These are phyloP conservation scores for Fusarium foetens DNA, from an alignment of 2,329 filamentous ascomycete genomes.

Conservation along the genomic window DNA sequence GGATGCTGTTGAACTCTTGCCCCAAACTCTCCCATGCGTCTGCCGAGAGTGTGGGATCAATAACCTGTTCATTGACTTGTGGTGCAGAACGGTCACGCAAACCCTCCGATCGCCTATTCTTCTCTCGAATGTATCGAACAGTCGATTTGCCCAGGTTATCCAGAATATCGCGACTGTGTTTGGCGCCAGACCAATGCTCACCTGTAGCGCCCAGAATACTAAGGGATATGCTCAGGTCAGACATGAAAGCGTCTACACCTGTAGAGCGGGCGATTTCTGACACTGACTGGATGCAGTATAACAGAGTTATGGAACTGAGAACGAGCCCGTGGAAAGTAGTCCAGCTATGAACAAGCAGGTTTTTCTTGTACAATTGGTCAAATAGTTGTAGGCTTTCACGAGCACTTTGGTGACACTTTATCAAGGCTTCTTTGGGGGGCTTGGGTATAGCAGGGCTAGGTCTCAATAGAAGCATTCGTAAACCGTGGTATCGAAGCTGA, in stretches of 20 bases:
- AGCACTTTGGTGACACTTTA: slow-evolving; percentile 57
- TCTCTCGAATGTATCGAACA: slow-evolving; percentile 44
- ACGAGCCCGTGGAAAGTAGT: slow-evolving; percentile 60
- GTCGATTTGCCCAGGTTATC: slow-evolving; percentile 52
- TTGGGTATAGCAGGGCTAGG: slow-evolving; percentile 63
- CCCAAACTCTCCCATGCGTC: slow-evolving; percentile 5
- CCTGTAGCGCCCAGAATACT: slow-evolving; percentile 62
- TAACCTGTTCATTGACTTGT: not conserved
- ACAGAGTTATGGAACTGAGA: slow-evolving; percentile 59
- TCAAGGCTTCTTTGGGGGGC: slow-evolving; percentile 54
- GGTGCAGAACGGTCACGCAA: not conserved
- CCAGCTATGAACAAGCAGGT: slow-evolving; percentile 59
- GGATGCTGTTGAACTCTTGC: not conserved
- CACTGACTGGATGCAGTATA: slow-evolving; percentile 62
- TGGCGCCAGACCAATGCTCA: slow-evolving; percentile 63
- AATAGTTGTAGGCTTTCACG: slow-evolving; percentile 54
- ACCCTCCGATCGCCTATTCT: not conserved
- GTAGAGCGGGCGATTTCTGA: slow-evolving; percentile 53
- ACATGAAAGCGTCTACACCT: slow-evolving; percentile 53
- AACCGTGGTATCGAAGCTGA: slow-evolving; percentile 58
- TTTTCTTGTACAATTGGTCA: slow-evolving; percentile 56
- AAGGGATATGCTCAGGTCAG: slow-evolving; percentile 54
- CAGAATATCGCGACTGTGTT: slow-evolving; percentile 56
- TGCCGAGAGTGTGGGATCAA: not conserved
- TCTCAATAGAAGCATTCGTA: slow-evolving; percentile 60